Base-by-base conservation (phyloP, 441 rosid genomes). In the Lepidium campestre region DNA sequence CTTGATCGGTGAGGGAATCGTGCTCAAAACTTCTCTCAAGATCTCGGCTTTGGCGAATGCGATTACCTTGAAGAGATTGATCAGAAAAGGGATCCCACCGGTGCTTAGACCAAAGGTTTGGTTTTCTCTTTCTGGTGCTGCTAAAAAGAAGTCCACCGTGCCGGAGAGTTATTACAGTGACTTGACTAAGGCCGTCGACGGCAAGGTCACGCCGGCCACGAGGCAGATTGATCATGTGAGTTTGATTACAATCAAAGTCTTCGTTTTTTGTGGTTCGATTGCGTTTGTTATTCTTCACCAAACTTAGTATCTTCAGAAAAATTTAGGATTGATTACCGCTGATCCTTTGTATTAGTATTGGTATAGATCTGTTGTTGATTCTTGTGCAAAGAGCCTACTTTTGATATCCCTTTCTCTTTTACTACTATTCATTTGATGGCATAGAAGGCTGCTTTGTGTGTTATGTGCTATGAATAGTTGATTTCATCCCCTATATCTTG, bases 41-140 rank as follows among this genome's bases (percentile, higher is more conserved):
- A 72, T 93, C 79, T 86, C 93, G 2, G 69, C 84, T 65, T 55
- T 93, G 58, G 82, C 95, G 1, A 93, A 93, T 77, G 93, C 97
- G 0, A 85, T 91, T 22, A 86, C 97, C 2, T 73, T 93, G 79
- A 93, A 83, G 90, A 84, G 77, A 84, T 79, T 93, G 76, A 81
- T 93, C 40, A 80, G 97, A 85, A 91, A 94, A 77, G 99, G 99
- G 39, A 94, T 94, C 29, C 97, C 99, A 2, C 99, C 99, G 4
- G 91, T 89, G 47, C 83, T 94, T 20, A 77, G 99, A 70, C 99
- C 97, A 2, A 94, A 91, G 84, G 93, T 94, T 47, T 94, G 99
- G 99, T 91, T 94, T 71, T 88, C 97, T 53, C 81, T 94, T 25
- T 94, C 99, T 1, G 99, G 99, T 67, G 97, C 99, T 2, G 99